These are phyloP conservation scores for Fusarium neocosmosporiellum DNA, from an alignment of 2,329 filamentous ascomycete genomes.

Conservation along the genomic window DNA sequence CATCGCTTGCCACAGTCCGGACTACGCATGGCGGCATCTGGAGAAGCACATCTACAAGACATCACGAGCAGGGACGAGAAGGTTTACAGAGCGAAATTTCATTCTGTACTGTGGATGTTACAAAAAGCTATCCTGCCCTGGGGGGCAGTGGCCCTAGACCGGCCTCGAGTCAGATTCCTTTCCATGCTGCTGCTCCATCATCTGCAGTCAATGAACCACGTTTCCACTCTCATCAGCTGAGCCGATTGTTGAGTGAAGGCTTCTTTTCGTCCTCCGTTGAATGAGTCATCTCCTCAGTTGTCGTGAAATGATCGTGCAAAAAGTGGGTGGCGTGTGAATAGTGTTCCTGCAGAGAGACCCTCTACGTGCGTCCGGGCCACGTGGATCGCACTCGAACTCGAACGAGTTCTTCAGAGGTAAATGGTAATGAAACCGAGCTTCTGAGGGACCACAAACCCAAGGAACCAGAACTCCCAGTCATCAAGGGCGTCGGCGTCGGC, in stretches of 20 bases:
- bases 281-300: background rate
- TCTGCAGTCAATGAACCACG: background rate
- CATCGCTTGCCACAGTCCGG: background rate
- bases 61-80: background rate
- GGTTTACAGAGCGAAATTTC: background rate
- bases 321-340: background rate
- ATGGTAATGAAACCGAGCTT: background rate
- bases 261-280: background rate
- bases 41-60: background rate
- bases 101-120: background rate
- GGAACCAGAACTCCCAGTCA: background rate
- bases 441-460: background rate
- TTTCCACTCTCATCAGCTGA: background rate
- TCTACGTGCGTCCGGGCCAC: background rate
- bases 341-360: background rate
- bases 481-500: background rate
- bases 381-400: background rate
- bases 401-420: background rate
- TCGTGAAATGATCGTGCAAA: background rate
- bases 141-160: background rate
- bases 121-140: background rate
- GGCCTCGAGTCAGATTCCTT: background rate
- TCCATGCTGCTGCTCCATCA: background rate
- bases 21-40: background rate
- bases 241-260: background rate